Base-by-base conservation (phyloP, 441 rosid genomes). In the Adansonia grandidieri region DNA sequence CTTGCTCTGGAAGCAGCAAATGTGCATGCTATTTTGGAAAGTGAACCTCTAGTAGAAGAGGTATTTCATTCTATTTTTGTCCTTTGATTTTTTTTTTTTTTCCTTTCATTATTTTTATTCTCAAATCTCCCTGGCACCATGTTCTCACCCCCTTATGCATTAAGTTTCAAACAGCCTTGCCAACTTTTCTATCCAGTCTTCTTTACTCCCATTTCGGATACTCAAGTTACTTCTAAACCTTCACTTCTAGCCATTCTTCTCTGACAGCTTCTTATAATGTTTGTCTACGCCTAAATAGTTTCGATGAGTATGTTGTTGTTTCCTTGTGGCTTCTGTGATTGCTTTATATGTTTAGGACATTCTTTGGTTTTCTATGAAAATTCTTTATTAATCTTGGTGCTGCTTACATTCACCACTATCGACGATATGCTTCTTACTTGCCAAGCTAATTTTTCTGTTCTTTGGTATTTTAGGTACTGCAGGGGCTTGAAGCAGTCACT, bases 1-100 rank as follows among this genome's bases (percentile, higher is more conserved):
- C 65, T 87, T 75, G 99, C 99, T 28, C 88, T 97, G 76, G 99
- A 97, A 89, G 99, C 99, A 15, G 99, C 99, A 77, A 97, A 97
- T 78, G 98, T 97, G 76, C 99, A 97, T 87, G 99, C 99, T 81
- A 92, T 94, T 82, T 81, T 97, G 90, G 99, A 97, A 89, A 97
- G 90, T 85, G 98, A 93, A 88, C 97, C 98, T 47, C 76, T 97
- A 83, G 87, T 97, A 81, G 98, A 97, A 7, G 96, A 93, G 93
- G 98, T 97, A 79, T 44, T 61, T 81, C 28, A 28, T 81, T 73
- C 69, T 19, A 4, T 28, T 51, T 24, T 65, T 54, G 71, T 32
- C 80, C 63, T 80, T 45, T 6, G 60, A 53, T 0, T 28, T 28
- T 28, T 28, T 28, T 28, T 28, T 28, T 48, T 80, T 65, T 80